Evolutionary conservation across 768 basidiomycete genomes (phyloP).

Genomic region (Tylopilus sp.): DNA sequence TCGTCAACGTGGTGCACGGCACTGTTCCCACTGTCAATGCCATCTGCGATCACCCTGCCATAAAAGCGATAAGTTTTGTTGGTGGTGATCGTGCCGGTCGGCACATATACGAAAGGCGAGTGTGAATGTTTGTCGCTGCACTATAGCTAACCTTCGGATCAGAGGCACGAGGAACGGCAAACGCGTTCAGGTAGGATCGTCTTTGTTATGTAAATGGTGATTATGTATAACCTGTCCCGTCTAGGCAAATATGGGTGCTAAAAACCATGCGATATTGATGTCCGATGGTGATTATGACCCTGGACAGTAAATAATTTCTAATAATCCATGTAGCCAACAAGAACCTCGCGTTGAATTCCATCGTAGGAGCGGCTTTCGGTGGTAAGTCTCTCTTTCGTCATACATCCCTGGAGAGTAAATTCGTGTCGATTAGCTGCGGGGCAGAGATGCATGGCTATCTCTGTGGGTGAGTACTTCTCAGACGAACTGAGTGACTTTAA

Average conservation of each 20-base stretch:
- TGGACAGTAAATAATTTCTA: background rate
- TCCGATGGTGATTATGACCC: conserved; percentile 66
- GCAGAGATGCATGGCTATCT: conserved; percentile 96
- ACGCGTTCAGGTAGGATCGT: conserved; percentile 65
- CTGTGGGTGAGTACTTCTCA: conserved; percentile 59
- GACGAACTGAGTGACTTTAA: background rate
- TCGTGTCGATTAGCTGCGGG: conserved; percentile 68
- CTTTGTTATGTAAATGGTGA: background rate
- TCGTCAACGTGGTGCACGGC: conserved; percentile 91
- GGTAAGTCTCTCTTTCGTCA: conserved; percentile 40
- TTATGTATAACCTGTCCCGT: conserved; percentile 3
- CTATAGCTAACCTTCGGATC: conserved; percentile 7
- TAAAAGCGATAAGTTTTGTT: conserved; percentile 96
- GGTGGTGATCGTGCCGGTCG: conserved; percentile 91
- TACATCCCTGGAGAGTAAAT: conserved; percentile 20
- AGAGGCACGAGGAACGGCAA: conserved; percentile 87
- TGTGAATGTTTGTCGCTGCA: background rate
- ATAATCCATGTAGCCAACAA: conserved; percentile 64
- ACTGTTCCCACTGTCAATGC: conserved; percentile 86
- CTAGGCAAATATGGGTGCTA: conserved; percentile 86
- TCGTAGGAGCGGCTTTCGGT: conserved; percentile 92
- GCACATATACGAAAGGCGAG: conserved; percentile 86
- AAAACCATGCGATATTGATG: conserved; percentile 93
- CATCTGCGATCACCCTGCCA: conserved; percentile 87
- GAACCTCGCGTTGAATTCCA: conserved; percentile 87